phyloP scores from a whole-genome alignment of 1,284 basidiomycete species.

The Sporisorium iseilematis-ciliati region DNA sequence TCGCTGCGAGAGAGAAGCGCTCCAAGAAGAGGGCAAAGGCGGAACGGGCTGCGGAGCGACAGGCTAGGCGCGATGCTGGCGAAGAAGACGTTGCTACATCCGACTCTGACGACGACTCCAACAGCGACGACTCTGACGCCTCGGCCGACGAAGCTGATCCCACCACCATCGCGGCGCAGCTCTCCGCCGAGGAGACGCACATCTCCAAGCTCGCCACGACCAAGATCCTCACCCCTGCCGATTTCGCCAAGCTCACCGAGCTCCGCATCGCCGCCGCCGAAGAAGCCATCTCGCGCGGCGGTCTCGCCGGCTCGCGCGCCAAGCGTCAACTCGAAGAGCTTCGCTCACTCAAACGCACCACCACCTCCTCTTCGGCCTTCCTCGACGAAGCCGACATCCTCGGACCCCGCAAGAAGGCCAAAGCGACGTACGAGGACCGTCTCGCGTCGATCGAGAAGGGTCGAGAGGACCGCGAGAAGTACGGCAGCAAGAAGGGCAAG shows the following conservation, averaged over 20 bases:
- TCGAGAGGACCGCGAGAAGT: slow-evolving; percentile 95
- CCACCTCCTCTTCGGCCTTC: slow-evolving; percentile 64
- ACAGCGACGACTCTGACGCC: slow-evolving; percentile 70
- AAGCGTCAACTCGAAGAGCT: slow-evolving; percentile 75
- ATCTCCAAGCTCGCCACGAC: slow-evolving; percentile 76
- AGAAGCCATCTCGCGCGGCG: slow-evolving; percentile 72
- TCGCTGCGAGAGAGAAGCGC: slow-evolving; percentile 51
- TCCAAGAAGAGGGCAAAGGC: slow-evolving; percentile 54
- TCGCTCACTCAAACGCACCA: slow-evolving; percentile 74
- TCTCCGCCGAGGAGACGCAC: slow-evolving; percentile 32
- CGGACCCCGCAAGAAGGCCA: slow-evolving; percentile 92
- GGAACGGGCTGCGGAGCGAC: slow-evolving; percentile 58
- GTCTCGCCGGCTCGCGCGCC: slow-evolving; percentile 52
- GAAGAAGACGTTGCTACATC: slow-evolving; percentile 63
- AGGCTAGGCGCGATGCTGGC: slow-evolving; percentile 66
- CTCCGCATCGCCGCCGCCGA: slow-evolving; percentile 83
- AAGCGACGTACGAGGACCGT: slow-evolving; percentile 93
- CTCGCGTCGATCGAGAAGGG: slow-evolving; percentile 92
- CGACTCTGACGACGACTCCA: slow-evolving; percentile 53
- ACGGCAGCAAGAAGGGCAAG: slow-evolving; percentile 73
- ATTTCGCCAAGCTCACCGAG: slow-evolving; percentile 93
- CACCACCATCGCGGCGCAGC: slow-evolving; percentile 20
- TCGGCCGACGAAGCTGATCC: slow-evolving; percentile 42
- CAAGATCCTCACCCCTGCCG: slow-evolving; percentile 96
- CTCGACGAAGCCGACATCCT: slow-evolving; percentile 76